Percentiles rank a stretch among this genome's conserved stretches.
Evolutionary conservation across 1,284 basidiomycete genomes (phyloP).

Genomic region (Farysia itapuensis): DNA sequence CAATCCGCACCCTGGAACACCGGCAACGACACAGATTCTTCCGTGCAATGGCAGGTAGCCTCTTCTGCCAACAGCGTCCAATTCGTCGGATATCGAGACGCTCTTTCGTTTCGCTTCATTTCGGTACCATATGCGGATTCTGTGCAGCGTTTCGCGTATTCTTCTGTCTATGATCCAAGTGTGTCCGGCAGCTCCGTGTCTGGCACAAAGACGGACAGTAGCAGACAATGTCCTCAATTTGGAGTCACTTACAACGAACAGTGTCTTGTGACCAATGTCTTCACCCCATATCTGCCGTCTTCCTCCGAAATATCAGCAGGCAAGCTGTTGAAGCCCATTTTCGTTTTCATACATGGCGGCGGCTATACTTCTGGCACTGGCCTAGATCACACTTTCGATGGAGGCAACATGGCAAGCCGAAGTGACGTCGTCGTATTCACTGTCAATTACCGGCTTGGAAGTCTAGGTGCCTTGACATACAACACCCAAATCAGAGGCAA

Average conservation of each 20-base stretch:
- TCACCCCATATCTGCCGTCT: constrained; percentile 63
- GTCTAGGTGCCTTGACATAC: constrained; percentile 35
- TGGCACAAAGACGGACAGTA: constrained; percentile 7
- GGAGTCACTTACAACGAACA: constrained; percentile 41
- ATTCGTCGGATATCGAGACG: constrained; percentile 28
- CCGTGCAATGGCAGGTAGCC: constrained; percentile 9
- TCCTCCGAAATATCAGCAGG: constrained; percentile 21
- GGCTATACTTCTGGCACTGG: constrained; percentile 62
- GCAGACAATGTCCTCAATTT: constrained; percentile 24
- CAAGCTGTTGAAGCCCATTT: constrained; percentile 64
- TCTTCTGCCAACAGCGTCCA: constrained; percentile 15
- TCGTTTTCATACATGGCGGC: constrained; percentile 63
- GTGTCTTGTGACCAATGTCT: constrained; percentile 68
- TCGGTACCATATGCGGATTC: constrained; percentile 29
- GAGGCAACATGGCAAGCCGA: constrained; percentile 62
- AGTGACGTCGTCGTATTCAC: constrained; percentile 66
- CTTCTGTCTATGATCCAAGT: constrained; percentile 13
- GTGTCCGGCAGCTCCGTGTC: constrained; percentile 2
- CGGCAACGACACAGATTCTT: constrained; percentile 18
- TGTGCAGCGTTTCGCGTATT: constrained; percentile 24
- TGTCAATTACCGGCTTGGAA: constrained; percentile 64
- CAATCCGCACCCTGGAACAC: constrained; percentile 22
- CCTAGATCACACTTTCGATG: constrained; percentile 62
- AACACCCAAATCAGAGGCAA: constrained; percentile 42
- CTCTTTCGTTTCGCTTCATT: constrained; percentile 30